Percentiles rank a stretch among this genome's conserved stretches.
Conservation (phyloP, 2,329 filamentous ascomycete genomes). For the Aspergillus texensis region DNA sequence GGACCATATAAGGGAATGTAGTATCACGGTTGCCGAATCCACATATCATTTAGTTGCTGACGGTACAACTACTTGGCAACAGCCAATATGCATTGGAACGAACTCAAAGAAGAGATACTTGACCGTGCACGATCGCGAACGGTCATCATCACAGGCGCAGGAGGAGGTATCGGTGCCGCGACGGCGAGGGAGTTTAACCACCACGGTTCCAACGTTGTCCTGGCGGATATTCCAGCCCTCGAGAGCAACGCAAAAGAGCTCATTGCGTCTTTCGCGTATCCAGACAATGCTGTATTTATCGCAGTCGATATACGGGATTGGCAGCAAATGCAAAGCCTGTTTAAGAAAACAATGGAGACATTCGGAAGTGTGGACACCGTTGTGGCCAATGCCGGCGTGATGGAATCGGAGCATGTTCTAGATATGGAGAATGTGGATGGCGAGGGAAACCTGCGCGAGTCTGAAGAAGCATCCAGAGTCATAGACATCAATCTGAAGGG, state of each 20-base stretch:
- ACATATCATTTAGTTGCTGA: neutral
- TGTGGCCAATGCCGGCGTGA: neutral
- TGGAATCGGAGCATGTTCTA: neutral
- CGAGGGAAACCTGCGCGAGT: neutral
- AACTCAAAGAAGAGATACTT: neutral
- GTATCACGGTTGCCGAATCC: accelerated
- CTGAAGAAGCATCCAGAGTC: neutral
- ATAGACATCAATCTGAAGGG: neutral
- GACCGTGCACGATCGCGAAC: neutral
- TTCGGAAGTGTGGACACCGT: neutral
- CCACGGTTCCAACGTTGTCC: neutral
- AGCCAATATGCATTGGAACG: neutral
- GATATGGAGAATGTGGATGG: neutral
- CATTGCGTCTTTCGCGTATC: neutral
- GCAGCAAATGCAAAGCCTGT: neutral
- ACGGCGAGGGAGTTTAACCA: neutral
- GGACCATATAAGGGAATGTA: neutral
- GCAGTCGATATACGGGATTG: neutral
- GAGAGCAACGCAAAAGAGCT: neutral
- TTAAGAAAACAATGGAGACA: neutral
- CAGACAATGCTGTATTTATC: neutral
- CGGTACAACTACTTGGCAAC: neutral
- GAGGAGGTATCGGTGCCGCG: neutral
- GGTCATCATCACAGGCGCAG: neutral
- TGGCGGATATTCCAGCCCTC: neutral